A percentile compares a stretch with the other conserved stretches of the same genome.
These are phyloP conservation scores for Mrakia blollopis DNA, from an alignment of 768 basidiomycete species.

Conservation along the genomic window DNA sequence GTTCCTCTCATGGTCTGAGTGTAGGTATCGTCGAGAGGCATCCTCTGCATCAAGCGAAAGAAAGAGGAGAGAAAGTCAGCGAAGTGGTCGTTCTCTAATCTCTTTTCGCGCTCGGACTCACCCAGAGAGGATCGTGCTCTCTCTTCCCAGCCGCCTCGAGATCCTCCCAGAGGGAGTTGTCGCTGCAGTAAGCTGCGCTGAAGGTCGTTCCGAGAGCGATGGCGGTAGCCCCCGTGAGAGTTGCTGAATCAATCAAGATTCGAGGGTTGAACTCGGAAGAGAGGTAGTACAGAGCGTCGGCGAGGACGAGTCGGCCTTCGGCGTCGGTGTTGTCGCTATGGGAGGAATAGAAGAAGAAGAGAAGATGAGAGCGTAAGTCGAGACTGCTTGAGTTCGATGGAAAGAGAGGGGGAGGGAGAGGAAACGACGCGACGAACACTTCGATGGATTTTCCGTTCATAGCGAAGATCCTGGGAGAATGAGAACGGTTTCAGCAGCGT, in stretches of 20 bases:
- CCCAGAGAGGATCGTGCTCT: slow-evolving; percentile 58
- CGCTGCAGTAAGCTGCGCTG: slow-evolving; percentile 65
- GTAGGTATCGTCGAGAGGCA: slow-evolving; percentile 80
- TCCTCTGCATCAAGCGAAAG: slow-evolving; percentile 51
- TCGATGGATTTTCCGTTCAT: slow-evolving; percentile 87
- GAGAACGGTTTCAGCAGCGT: neutral
- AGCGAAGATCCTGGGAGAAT: slow-evolving; percentile 58
- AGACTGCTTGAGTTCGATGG: neutral
- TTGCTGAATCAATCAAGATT: slow-evolving; percentile 80
- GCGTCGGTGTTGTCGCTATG: slow-evolving; percentile 70
- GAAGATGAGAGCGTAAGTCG: neutral
- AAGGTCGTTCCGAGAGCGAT: slow-evolving; percentile 70
- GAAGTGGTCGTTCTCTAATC: neutral
- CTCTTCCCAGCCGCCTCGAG: slow-evolving; percentile 64
- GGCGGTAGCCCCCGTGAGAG: slow-evolving; percentile 72
- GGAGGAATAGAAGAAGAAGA: neutral
- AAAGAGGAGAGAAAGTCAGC: neutral
- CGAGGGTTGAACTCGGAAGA: slow-evolving; percentile 71
- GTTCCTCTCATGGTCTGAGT: slow-evolving; percentile 62
- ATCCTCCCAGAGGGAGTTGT: slow-evolving; percentile 63
- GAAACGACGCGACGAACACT: slow-evolving; percentile 42
- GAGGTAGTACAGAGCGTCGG: slow-evolving; percentile 79
- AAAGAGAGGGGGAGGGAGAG: neutral
- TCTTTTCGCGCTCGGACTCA: slow-evolving; percentile 35
- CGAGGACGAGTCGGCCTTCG: slow-evolving; percentile 38